Base-by-base conservation (phyloP, 257 asterid genomes). In the Eucommia ulmoides region DNA sequence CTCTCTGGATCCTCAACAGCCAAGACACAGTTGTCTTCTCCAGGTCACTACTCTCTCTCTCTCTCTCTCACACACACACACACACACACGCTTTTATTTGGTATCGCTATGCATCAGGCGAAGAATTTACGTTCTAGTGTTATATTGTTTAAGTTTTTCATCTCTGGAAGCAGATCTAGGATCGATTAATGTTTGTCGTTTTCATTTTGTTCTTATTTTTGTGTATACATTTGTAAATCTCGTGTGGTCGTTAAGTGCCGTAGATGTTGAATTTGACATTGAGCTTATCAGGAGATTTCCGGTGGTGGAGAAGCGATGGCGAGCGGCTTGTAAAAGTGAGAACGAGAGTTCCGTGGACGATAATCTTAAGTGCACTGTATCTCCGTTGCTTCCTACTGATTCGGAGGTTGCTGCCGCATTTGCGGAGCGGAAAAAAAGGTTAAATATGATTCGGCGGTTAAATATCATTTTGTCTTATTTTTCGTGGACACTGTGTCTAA, bases 241-340 rank as follows among this genome's bases (percentile, higher is more conserved):
- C n/a, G 38, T 26, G 38, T 26, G 38, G 6, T 6, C 12, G 38
- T 26, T 6, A 6, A 26, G 8, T 6, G 6, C 20, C 19, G 19
- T 42, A 42, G 2, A 15, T 42, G 48, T 42, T 42, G 48, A 18
- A 15, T 42, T 16, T 42, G 48, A 26, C 38, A n/a, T n/a, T n/a
- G n/a, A n/a, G n/a, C n/a, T n/a, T 17, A 10, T 21, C 75, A 88
- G 97, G 85, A 80, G 74, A 67, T 89, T 89, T 70, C 81, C 94
- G 58, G 94, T 83, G 76, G 97, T 82, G 58, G 97, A 89, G 77
- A 80, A 65, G 77, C 79, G 93, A 73, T 89, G 97, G 93, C 79
- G 93, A 48, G 70, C 49, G 52, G 71, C 83, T 17, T 82, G 85
- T 58, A 70, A 64, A 66, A 78, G 61, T 54, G 83, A 76, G 41